Conservation (phyloP, 2,329 filamentous ascomycete species). For the Sporothrix euskadiensis region DNA sequence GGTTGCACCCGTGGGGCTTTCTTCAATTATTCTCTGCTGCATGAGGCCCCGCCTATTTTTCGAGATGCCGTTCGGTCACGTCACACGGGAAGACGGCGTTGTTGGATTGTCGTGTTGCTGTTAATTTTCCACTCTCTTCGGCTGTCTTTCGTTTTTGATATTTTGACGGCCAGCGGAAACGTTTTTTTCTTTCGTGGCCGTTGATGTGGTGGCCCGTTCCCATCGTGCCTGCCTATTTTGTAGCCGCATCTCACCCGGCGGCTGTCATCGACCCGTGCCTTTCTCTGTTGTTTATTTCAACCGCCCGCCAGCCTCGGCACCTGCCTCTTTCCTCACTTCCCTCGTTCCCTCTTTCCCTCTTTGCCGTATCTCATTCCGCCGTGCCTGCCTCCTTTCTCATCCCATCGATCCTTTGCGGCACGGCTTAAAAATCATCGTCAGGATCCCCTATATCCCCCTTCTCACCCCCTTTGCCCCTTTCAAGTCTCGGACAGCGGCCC, state of each 20-base stretch:
- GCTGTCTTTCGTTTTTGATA: background rate
- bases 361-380: background rate
- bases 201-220: background rate
- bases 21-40: background rate
- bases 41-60: conserved; percentile 8
- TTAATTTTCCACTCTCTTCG: background rate
- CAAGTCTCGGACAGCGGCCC: background rate
- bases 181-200: background rate
- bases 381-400: background rate
- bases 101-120: background rate
- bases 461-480: background rate
- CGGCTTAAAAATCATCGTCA: background rate
- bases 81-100: background rate
- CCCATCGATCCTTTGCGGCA: background rate
- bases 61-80: background rate
- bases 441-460: background rate
- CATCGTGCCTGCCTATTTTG: conserved; percentile 9
- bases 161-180: background rate
- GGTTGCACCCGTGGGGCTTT: background rate
- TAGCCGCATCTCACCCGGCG: background rate
- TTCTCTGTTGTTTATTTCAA: background rate
- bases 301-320: background rate
- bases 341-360: background rate
- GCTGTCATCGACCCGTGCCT: background rate
- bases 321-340: background rate